These are phyloP conservation scores for Pseudogymnoascus sp. DNA, from an alignment of 2,329 filamentous ascomycete genomes.

Conservation along the genomic window DNA sequence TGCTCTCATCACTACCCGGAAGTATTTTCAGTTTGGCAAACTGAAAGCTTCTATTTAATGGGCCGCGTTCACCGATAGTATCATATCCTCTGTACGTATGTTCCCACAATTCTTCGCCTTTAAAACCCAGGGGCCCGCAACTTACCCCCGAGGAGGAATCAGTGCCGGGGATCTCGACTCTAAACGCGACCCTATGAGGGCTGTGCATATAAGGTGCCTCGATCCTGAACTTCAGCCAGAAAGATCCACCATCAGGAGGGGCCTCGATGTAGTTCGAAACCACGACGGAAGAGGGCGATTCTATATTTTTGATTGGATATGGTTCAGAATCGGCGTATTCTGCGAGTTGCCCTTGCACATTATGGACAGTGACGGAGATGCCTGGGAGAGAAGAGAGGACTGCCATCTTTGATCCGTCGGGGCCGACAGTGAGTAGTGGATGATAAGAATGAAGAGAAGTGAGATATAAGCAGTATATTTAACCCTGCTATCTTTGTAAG, in stretches of 20 bases:
- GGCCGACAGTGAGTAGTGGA: background rate
- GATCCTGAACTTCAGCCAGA: background rate
- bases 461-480: background rate
- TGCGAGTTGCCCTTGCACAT: background rate
- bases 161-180: background rate
- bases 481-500: too few relatives aligned
- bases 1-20: background rate
- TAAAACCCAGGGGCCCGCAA: background rate
- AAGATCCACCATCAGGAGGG: background rate
- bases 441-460: background rate
- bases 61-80: background rate
- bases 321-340: background rate
- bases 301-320: background rate
- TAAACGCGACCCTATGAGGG: background rate
- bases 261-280: background rate
- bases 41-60: background rate
- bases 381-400: background rate
- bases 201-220: background rate
- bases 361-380: background rate
- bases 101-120: background rate
- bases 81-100: background rate
- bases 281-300: background rate
- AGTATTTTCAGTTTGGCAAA: background rate
- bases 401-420: background rate
- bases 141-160: background rate